Evolutionary conservation across 345 rosid genomes (phyloP).

Genomic region (Linum trigynum): DNA sequence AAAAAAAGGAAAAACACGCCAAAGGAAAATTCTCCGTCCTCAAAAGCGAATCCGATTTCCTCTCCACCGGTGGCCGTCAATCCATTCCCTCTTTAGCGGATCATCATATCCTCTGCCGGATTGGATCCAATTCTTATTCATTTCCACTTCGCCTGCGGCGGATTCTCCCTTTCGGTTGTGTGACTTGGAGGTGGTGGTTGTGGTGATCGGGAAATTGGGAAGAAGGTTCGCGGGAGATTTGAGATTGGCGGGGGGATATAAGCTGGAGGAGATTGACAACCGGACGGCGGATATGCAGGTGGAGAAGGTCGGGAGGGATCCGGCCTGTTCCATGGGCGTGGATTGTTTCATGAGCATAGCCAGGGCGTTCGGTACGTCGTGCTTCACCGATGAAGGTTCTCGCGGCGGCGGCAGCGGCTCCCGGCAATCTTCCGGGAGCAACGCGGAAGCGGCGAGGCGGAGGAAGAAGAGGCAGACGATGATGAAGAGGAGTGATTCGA

Average conservation of each 20-base stretch:
- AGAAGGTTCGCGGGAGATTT: not conserved
- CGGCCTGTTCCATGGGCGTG: constrained; percentile 1
- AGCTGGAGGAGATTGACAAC: not conserved
- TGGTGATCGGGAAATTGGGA: not conserved
- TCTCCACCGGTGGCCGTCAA: not conserved
- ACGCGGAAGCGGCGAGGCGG: not conserved
- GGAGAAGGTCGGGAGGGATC: not conserved
- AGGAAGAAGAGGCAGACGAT: not conserved
- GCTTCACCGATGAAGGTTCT: not conserved
- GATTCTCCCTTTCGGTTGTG: not conserved
- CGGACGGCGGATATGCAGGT: not conserved
- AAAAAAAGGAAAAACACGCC: no score
- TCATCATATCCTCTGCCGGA: not conserved
- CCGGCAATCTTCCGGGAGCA: not conserved
- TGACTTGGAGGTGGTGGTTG: not conserved
- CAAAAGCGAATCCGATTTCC: not conserved
- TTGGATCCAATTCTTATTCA: not conserved
- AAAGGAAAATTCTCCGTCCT: not conserved
- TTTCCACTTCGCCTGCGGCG: not conserved
- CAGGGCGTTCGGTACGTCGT: not conserved
- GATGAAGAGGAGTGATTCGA: not conserved
- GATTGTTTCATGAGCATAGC: not conserved
- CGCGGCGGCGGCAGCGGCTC: not conserved
- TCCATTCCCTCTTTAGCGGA: not conserved
- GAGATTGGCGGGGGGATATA: no score